phyloP scores from a whole-genome alignment of 371 early-diverging fungal species.

The Lichtheimia ramosa region DNA sequence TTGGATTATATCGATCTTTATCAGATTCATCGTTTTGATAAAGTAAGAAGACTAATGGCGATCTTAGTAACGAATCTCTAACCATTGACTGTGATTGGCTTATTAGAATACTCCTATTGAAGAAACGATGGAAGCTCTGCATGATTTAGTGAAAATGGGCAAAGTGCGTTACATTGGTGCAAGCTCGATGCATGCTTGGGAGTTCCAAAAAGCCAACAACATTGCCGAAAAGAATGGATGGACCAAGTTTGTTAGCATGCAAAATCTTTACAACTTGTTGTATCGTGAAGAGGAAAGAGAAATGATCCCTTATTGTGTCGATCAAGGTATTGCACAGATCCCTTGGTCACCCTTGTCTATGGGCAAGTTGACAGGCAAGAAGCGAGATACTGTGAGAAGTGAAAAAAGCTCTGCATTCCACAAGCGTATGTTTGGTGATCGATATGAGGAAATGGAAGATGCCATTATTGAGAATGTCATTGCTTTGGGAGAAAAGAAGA shows the following conservation, averaged over 20 bases:
- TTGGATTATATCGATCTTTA: slow-evolving; percentile 68
- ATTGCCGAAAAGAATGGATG: slow-evolving; percentile 51
- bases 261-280: slow-evolving; percentile 51
- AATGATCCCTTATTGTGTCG: slow-evolving; percentile 50
- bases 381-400: slow-evolving; percentile 14
- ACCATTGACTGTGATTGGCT: no score
- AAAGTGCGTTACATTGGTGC: slow-evolving; percentile 51
- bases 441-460: slow-evolving; percentile 6
- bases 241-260: slow-evolving; percentile 53
- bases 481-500: slow-evolving; percentile 42
- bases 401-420: slow-evolving; percentile 6
- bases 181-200: slow-evolving; percentile 34
- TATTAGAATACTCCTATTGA: slow-evolving; percentile 31
- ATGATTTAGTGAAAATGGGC: slow-evolving; percentile 51
- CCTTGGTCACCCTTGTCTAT: slow-evolving; percentile 57
- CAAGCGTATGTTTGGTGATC: slow-evolving; percentile 1
- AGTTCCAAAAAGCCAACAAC: slow-evolving; percentile 42
- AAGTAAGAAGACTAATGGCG: slow-evolving; percentile 9
- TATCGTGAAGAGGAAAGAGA: slow-evolving; percentile 68
- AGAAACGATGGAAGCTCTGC: slow-evolving; percentile 59
- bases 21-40: slow-evolving; percentile 51
- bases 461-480: slow-evolving; percentile 33
- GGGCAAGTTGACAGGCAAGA: slow-evolving; percentile 36
- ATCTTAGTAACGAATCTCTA: not conserved
- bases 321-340: slow-evolving; percentile 43